These are phyloP conservation scores for Chalaropsis thielavioides DNA, from an alignment of 2,329 filamentous ascomycete species.

Conservation along the genomic window DNA sequence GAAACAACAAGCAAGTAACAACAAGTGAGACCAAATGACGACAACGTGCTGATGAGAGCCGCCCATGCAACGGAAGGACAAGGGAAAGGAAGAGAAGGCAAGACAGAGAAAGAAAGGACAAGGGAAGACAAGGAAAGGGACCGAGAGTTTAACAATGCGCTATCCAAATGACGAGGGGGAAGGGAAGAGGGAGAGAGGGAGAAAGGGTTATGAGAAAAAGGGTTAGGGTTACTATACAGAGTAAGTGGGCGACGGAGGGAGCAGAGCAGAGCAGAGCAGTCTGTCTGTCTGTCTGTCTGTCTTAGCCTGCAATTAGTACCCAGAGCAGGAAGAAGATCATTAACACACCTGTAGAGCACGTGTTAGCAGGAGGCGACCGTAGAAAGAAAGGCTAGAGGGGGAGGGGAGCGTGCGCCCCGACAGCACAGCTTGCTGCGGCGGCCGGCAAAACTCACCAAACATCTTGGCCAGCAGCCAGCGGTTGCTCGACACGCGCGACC, in stretches of 20 bases:
- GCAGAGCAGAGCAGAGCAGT: background rate
- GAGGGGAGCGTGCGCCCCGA: background rate
- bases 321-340: constrained; percentile 85
- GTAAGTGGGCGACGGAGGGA: background rate
- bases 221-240: background rate
- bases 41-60: constrained; percentile 18
- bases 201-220: background rate
- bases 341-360: constrained; percentile 48
- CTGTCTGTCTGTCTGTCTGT: background rate
- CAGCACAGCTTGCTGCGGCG: no score
- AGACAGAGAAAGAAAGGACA: background rate
- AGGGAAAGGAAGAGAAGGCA: background rate
- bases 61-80: background rate
- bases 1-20: background rate
- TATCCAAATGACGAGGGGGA: background rate
- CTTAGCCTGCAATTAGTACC: constrained; percentile 48
- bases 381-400: background rate
- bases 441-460: constrained; percentile 27
- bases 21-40: background rate
- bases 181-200: background rate
- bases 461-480: constrained; percentile 82
- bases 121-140: background rate
- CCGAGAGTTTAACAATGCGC: background rate
- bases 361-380: constrained; percentile 23
- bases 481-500: constrained; percentile 86